These are phyloP conservation scores for Scenedesmus sp. DNA, from an alignment of 163 green algal species.

Conservation along the genomic window DNA sequence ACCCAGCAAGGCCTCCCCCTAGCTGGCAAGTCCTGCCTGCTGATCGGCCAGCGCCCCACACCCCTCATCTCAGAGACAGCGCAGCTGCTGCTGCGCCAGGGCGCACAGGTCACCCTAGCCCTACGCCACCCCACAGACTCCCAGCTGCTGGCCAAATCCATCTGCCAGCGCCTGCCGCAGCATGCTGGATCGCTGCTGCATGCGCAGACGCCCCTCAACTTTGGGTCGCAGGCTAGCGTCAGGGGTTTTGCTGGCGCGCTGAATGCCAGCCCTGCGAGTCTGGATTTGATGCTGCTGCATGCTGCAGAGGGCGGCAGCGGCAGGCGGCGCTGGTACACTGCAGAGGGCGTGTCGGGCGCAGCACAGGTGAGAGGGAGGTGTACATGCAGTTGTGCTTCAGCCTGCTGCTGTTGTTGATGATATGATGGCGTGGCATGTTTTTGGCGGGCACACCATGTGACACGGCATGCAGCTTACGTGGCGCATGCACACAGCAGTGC, in stretches of 20 bases:
- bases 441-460: not conserved
- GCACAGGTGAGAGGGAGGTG: not conserved
- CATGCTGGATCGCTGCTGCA: not conserved
- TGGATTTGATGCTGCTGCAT: constrained; percentile 42
- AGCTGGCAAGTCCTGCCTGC: constrained; percentile 4
- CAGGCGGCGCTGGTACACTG: constrained; percentile 34
- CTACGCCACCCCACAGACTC: not conserved
- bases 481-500: no score
- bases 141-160: not conserved
- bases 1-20: not conserved
- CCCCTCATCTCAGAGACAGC: constrained; percentile 5
- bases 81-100: not conserved
- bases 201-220: constrained; percentile 9
- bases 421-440: not conserved
- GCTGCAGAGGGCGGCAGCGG: not conserved
- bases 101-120: constrained; percentile 19
- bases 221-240: not conserved
- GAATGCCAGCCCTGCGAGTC: not conserved
- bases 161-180: not conserved
- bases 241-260: constrained; percentile 17
- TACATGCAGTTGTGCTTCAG: no score
- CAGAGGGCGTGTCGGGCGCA: not conserved
- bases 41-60: constrained; percentile 15
- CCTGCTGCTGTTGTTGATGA: no score
- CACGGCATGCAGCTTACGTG: no score